Evolutionary conservation across 2,329 filamentous ascomycete species (phyloP).

Genomic region (Alternaria triticimaculans): DNA sequence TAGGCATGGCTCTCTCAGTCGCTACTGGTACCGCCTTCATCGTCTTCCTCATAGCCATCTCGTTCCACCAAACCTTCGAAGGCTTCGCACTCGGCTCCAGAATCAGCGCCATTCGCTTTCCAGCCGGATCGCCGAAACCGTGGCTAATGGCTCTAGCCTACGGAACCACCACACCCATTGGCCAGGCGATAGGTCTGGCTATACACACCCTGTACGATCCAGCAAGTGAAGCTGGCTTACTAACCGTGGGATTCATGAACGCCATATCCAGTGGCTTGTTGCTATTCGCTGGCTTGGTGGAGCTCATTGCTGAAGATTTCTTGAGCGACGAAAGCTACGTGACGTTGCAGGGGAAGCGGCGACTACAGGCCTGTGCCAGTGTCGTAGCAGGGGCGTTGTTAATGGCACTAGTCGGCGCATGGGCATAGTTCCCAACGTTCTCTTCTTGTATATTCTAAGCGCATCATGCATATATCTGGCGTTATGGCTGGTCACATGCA

Average conservation of each 20-base stretch:
- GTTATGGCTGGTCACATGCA: constrained; percentile 11
- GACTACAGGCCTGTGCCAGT: constrained; percentile 67
- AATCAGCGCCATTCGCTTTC: constrained; percentile 74
- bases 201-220: constrained; percentile 61
- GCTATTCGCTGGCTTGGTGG: constrained; percentile 58
- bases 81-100: constrained; percentile 74
- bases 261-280: constrained; percentile 57
- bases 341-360: constrained; percentile 62
- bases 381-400: constrained; percentile 66
- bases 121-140: constrained; percentile 73
- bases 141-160: constrained; percentile 72
- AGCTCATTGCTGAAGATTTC: constrained; percentile 59
- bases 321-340: constrained; percentile 70
- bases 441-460: neutral
- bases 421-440: constrained; percentile 54
- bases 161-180: constrained; percentile 62
- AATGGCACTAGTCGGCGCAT: constrained; percentile 73
- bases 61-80: constrained; percentile 75
- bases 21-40: constrained; percentile 70
- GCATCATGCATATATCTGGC: constrained; percentile 11
- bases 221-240: constrained; percentile 54
- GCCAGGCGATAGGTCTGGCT: constrained; percentile 57
- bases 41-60: constrained; percentile 71
- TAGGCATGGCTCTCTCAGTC: constrained; percentile 75
- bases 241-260: constrained; percentile 60